Evolutionary conservation across 352 stramenopile species (phyloP).

Genomic region (Globisporangium abappressorium): DNA sequence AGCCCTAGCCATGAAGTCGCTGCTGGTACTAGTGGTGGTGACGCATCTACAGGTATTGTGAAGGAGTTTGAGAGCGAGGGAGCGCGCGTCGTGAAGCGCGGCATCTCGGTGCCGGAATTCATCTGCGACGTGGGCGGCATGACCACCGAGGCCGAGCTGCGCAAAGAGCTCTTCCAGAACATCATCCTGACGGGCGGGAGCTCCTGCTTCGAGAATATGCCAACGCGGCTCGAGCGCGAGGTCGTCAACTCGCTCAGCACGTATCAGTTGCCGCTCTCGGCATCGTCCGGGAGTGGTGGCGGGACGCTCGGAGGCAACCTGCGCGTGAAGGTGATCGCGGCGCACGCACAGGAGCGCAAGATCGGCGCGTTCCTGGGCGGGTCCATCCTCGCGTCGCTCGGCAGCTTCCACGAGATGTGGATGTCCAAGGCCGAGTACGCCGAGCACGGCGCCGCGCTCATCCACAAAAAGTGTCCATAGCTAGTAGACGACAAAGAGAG

Average conservation of each 20-base stretch:
- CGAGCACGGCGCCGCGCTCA: constrained; percentile 94
- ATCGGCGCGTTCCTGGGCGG: constrained; percentile 89
- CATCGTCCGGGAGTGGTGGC: background rate
- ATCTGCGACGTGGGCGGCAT: constrained; percentile 60
- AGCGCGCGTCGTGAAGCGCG: constrained; percentile 16
- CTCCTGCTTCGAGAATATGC: constrained; percentile 83
- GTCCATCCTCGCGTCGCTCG: constrained; percentile 96
- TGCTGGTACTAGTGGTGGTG: background rate
- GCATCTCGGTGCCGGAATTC: constrained; percentile 58
- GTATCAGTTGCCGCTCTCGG: constrained; percentile 31
- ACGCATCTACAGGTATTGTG: background rate
- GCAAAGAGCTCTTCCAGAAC: constrained; percentile 82
- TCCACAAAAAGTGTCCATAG: constrained; percentile 94
- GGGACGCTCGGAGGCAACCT: constrained; percentile 34
- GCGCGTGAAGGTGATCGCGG: constrained; percentile 63
- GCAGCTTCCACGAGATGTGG: constrained; percentile 99
- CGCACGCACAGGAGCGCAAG: constrained; percentile 60
- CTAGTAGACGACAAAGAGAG: background rate
- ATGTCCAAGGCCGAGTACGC: constrained; percentile 99
- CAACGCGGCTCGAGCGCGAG: constrained; percentile 67
- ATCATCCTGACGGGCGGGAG: constrained; percentile 73
- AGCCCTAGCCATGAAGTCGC: background rate
- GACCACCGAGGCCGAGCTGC: constrained; percentile 69
- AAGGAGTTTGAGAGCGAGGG: constrained; percentile 4
- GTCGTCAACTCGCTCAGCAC: constrained; percentile 51